Conservation (phyloP, 2,329 filamentous ascomycete species). For the Zymoseptoria ardabiliae region DNA sequence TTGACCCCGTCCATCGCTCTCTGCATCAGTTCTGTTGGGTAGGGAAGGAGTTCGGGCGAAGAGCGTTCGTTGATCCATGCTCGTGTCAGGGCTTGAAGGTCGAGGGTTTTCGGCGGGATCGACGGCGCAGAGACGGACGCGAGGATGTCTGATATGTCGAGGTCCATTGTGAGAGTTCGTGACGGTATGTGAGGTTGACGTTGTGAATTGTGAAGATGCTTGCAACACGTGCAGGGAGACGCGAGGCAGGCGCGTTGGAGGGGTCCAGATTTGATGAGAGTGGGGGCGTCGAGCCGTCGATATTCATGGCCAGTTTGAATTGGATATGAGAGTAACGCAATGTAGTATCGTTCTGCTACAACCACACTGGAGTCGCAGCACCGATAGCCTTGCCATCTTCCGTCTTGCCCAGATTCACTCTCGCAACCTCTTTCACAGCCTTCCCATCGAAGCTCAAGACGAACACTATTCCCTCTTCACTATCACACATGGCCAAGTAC, state of each 20-base stretch:
- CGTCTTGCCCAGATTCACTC: constrained; percentile 25
- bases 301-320: no score
- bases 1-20: constrained; percentile 60
- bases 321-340: no score
- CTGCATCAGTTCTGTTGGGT: constrained; percentile 68
- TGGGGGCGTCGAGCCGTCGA: no score
- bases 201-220: neutral
- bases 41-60: constrained; percentile 81
- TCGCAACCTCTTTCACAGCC: constrained; percentile 24
- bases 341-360: constrained; percentile 10
- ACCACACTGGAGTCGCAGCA: constrained; percentile 30
- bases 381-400: constrained; percentile 25
- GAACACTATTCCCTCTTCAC: constrained; percentile 29
- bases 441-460: constrained; percentile 28
- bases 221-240: neutral
- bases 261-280: no score
- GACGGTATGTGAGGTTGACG: neutral
- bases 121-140: constrained; percentile 40
- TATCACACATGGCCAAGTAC: constrained; percentile 31
- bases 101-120: constrained; percentile 54
- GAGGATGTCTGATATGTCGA: constrained; percentile 46
- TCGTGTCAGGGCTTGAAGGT: constrained; percentile 82
- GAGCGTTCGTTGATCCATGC: constrained; percentile 90
- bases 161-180: constrained; percentile 15
- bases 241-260: neutral